A percentile compares a stretch with the other conserved stretches of the same genome.
phyloP scores from a whole-genome alignment of 306 rosid species.

The Prunus mongolica region DNA sequence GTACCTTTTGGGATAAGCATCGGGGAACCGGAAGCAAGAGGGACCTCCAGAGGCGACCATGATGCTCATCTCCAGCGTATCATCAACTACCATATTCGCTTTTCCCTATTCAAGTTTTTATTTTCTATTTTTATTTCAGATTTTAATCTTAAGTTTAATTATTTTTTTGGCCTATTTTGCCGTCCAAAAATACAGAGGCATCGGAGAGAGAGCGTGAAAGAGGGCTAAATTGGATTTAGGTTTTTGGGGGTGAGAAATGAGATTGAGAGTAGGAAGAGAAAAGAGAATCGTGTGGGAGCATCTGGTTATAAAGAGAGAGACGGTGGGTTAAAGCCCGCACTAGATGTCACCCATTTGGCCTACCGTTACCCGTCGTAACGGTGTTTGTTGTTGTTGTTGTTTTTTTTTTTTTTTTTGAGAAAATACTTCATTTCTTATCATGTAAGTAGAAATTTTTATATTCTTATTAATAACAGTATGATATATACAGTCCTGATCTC shows the following conservation, averaged over 20 bases:
- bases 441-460: fast-evolving
- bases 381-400: neutral
- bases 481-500: no score
- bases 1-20: conserved; percentile 80
- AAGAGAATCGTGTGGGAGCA: conserved; percentile 2
- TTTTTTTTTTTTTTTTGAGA: no score
- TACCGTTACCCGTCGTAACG: conserved; percentile 56
- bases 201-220: neutral
- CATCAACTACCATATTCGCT: conserved; percentile 59
- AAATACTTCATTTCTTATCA: neutral
- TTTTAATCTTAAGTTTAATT: neutral
- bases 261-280: conserved; percentile 25
- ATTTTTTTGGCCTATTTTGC: neutral
- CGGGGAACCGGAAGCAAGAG: conserved; percentile 61
- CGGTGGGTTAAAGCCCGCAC: conserved; percentile 48
- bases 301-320: conserved; percentile 37
- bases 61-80: conserved; percentile 58
- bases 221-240: neutral
- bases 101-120: neutral
- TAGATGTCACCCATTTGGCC: conserved; percentile 35
- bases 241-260: neutral
- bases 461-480: fast-evolving
- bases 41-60: conserved; percentile 49
- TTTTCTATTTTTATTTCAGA: neutral
- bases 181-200: conserved; percentile 3